These are phyloP conservation scores for Vicia villosa DNA, from an alignment of 306 rosid species.

Conservation along the genomic window DNA sequence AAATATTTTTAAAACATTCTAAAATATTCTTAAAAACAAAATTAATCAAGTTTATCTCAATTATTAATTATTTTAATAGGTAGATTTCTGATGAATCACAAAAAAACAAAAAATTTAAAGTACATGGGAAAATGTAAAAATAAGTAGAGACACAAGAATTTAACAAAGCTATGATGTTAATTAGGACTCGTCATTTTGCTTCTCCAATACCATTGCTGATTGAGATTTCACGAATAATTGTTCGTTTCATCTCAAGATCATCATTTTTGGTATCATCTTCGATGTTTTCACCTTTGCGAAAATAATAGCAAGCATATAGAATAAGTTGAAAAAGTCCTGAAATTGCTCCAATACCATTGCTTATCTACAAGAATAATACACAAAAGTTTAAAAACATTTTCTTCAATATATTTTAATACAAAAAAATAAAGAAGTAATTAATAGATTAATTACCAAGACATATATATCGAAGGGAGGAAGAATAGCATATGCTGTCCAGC, in stretches of 20 bases:
- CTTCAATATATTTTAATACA: not conserved
- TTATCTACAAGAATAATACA: constrained; percentile 45
- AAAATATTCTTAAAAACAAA: too few relatives aligned
- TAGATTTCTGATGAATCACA: too few relatives aligned
- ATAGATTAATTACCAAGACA: constrained; percentile 52
- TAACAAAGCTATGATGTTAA: not conserved
- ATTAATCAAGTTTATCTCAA: too few relatives aligned
- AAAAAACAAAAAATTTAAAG: too few relatives aligned
- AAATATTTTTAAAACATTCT: too few relatives aligned
- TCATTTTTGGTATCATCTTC: not conserved
- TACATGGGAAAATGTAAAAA: too few relatives aligned
- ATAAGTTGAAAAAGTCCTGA: constrained; percentile 57
- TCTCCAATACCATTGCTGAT: not conserved
- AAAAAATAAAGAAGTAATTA: too few relatives aligned
- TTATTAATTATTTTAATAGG: too few relatives aligned
- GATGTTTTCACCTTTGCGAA: constrained; percentile 2
- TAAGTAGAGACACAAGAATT: too few relatives aligned
- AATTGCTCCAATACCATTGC: constrained; percentile 70
- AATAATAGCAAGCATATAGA: constrained; percentile 46
- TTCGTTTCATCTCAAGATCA: constrained; percentile 23
- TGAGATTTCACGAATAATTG: not conserved
- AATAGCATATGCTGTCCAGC: constrained; percentile 83
- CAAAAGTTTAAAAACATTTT: not conserved
- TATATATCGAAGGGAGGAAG: constrained; percentile 59
- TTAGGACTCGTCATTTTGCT: not conserved